Base-by-base conservation (phyloP, 192 early-diverging fungal species). In the Coemansia sp. region DNA sequence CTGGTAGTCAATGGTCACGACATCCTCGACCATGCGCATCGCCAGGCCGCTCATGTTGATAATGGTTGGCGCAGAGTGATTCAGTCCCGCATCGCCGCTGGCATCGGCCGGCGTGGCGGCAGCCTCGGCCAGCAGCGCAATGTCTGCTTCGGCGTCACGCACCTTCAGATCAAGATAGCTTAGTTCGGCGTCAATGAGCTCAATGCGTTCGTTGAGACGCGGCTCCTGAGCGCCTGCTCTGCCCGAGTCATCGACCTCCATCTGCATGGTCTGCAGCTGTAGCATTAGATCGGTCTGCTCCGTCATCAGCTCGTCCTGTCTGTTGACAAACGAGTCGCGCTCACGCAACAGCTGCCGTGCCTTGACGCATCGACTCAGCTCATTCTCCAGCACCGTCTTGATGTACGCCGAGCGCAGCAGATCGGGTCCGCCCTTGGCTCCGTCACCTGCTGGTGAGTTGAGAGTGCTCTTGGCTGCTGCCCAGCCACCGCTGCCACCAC, bases 1-100 rank as follows among this genome's bases (percentile, higher is more conserved):
- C 14, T 50, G 49, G 46, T 67, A 63, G 55, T 73, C 71, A 30
- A 73, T 61, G 29, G 63, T 63, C 50, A 73, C 71, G 4, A 73
- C 71, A 17, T 73, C 71, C 50, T 73, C 71, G 13, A 73, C 71
- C 63, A 73, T 73, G 51, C 71, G 71, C 71, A 73, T 73, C 13
- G 71, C 71, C 54, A 73, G 48, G 11, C 71, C 71, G 48, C 71
- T 73, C 41, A 73, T 65, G 29, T 73, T 73, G n/a, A 61, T 55
- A 3, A 72, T 55, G 9, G 42, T 37, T 0, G 71, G 58, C 1
- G 58, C 39, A 4, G 54, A 29, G 36, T 50, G n/a, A 19, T 62
- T 30, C 1, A 63, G 63, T 30, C 62, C 56, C 39, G 27, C 50
- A 23, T 27, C 36, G 20, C 48, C 25, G 27, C 46, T 37, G 30